phyloP scores from a whole-genome alignment of 495 filamentous ascomycete genomes.

The Elaphomyces granulatus region DNA sequence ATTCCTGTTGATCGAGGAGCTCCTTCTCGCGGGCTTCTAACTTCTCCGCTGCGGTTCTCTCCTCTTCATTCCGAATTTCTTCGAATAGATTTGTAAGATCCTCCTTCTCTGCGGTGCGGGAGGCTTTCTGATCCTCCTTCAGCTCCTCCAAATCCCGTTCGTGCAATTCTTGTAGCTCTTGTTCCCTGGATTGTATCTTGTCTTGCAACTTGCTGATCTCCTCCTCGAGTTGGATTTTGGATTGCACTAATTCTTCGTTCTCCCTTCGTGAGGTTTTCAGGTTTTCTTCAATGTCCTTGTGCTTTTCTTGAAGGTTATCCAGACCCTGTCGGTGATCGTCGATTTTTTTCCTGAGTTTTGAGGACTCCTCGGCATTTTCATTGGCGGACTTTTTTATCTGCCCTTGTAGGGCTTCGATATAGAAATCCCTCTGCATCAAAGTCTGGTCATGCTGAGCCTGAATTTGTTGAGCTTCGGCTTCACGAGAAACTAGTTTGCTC shows the following conservation, averaged over 20 bases:
- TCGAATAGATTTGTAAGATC: conserved; percentile 34
- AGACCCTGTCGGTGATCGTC: conserved; percentile 41
- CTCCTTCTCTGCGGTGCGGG: conserved; percentile 26
- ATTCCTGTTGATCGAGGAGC: conserved; percentile 23
- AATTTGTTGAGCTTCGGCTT: conserved; percentile 33
- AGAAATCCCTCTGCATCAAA: conserved; percentile 36
- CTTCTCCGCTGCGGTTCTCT: conserved; percentile 25
- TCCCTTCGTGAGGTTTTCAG: conserved; percentile 25
- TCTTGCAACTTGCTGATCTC: conserved; percentile 38
- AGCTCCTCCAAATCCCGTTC: conserved; percentile 23
- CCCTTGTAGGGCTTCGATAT: conserved; percentile 37
- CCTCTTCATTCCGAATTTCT: conserved; percentile 35
- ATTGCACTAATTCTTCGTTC: conserved; percentile 26
- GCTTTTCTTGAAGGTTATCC: conserved; percentile 39
- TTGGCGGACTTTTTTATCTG: conserved; percentile 39
- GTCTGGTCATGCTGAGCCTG: conserved; percentile 33
- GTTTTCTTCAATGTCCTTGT: conserved; percentile 35
- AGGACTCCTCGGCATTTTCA: conserved; percentile 34
- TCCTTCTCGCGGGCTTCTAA: conserved; percentile 29
- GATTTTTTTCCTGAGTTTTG: conserved; percentile 33
- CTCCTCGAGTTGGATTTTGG: conserved; percentile 29
- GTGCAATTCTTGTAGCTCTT: conserved; percentile 25
- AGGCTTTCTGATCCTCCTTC: conserved; percentile 27
- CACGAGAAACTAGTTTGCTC: conserved; percentile 27
- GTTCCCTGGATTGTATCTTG: conserved; percentile 24